These are phyloP conservation scores for Emergomyces orientalis DNA, from an alignment of 2,329 filamentous ascomycete species.

Conservation along the genomic window DNA sequence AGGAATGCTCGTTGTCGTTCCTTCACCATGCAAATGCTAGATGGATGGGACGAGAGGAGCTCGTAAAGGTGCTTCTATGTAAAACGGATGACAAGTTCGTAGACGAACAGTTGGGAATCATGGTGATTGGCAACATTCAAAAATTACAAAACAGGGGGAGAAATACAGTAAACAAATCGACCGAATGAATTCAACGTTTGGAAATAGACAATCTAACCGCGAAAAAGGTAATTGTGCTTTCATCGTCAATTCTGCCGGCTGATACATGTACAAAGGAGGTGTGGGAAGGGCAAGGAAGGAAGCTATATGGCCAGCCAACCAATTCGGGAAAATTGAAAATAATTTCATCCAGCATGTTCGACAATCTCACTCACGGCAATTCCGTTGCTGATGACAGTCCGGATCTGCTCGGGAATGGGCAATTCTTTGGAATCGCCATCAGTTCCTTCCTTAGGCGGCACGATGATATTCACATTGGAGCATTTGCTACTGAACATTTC, in stretches of 20 bases:
- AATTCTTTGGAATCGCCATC: slow-evolving; percentile 81
- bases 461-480: slow-evolving; percentile 74
- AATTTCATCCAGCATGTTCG: slow-evolving; percentile 57
- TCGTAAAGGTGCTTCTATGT: background rate
- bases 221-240: background rate
- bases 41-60: no score
- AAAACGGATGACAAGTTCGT: background rate
- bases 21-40: background rate
- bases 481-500: slow-evolving; percentile 89
- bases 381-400: slow-evolving; percentile 67
- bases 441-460: slow-evolving; percentile 56
- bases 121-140: background rate
- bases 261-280: background rate
- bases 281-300: background rate
- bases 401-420: slow-evolving; percentile 81
- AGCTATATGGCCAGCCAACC: background rate
- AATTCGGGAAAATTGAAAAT: background rate
- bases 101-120: background rate
- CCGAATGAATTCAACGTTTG: background rate
- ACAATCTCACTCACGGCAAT: slow-evolving; percentile 88
- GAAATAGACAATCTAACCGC: background rate
- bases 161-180: background rate
- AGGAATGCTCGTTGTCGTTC: background rate
- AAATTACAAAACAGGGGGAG: background rate
- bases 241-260: background rate